Base-by-base conservation (phyloP, 2,329 filamentous ascomycete species). In the Hypomyces rosellus region DNA sequence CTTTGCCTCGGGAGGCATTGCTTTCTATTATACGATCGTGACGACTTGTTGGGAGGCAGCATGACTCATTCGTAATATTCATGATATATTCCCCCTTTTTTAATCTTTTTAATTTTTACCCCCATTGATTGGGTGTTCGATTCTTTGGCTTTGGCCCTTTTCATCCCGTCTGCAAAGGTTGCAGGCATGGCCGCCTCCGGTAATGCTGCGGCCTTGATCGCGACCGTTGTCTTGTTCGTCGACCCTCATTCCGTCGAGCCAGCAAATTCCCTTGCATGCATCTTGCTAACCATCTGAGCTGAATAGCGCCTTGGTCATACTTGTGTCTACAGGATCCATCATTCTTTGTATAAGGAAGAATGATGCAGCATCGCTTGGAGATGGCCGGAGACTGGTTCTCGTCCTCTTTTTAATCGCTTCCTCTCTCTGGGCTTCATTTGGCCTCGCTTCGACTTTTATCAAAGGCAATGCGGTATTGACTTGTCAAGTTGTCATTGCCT, bases 381-480 rank as follows among this genome's bases (percentile, higher is more conserved):
- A 81, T 68, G 75, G 77, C 69, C 73, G 75, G 77, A 81, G 79
- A 78, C 79, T 82, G 78, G 78, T 74, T 77, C 78, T 82, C 77
- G 67, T 74, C 60, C 64, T 69, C 56, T 81, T 81, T 62, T 71
- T 81, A 59, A 54, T 72, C 22, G 69, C 72, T 51, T 69, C 76
- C 30, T 71, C 72, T 56, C 67, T 78, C 45, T 83, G 80, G 80
- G 77, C 77, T 43, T 65, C 76, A 38, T 62, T 71, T 54, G 73
- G 72, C 50, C 82, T 82, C 54, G 64, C 75, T 49, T 65, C 75
- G 25, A 74, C 74, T 20, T 60, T 78, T 48, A 68, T 80, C 62
- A 65, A 74, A 54, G 61, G 70, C 34, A 63, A 62, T 33, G 71
- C 73, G 33, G 52, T 65, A 15, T 63, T 69, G 14, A 66, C 69